Evolutionary conservation across 1,139 yeast genomes (phyloP).

Genomic region (Nakaseomyces delphensis): DNA sequence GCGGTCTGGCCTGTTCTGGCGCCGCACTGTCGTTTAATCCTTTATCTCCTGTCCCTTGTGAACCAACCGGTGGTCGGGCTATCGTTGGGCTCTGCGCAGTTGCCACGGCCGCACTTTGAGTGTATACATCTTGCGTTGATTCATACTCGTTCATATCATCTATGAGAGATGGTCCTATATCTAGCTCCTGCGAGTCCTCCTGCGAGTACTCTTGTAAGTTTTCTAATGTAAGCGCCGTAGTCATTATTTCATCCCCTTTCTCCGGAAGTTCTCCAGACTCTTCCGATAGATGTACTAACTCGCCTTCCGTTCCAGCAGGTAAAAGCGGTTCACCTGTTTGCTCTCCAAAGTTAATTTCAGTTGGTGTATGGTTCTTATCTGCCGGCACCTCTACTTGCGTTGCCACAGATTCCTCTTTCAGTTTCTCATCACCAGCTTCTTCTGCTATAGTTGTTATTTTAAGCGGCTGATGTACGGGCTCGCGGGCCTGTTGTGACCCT

Average conservation of each 20-base stretch:
- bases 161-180: neutral
- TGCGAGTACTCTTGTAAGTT: too few species aligned
- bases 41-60: too few species aligned
- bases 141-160: conserved; percentile 1
- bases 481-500: neutral
- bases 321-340: neutral
- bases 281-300: conserved; percentile 1
- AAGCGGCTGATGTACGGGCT: neutral
- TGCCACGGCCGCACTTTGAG: neutral
- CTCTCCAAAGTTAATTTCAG: neutral
- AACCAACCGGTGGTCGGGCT: too few species aligned
- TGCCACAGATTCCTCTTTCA: too few species aligned
- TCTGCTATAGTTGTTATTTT: neutral
- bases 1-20: too few species aligned
- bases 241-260: too few species aligned
- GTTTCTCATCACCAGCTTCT: neutral
- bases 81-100: too few species aligned
- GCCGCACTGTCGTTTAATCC: too few species aligned
- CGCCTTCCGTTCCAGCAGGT: neutral
- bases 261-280: neutral
- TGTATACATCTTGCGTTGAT: neutral
- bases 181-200: neutral
- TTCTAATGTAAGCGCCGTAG: too few species aligned
- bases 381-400: neutral
- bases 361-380: neutral